A percentile compares a stretch with the other conserved stretches of the same genome.
Evolutionary conservation across 1,284 basidiomycete species (phyloP).

Genomic region (Phenoliferia sp.): DNA sequence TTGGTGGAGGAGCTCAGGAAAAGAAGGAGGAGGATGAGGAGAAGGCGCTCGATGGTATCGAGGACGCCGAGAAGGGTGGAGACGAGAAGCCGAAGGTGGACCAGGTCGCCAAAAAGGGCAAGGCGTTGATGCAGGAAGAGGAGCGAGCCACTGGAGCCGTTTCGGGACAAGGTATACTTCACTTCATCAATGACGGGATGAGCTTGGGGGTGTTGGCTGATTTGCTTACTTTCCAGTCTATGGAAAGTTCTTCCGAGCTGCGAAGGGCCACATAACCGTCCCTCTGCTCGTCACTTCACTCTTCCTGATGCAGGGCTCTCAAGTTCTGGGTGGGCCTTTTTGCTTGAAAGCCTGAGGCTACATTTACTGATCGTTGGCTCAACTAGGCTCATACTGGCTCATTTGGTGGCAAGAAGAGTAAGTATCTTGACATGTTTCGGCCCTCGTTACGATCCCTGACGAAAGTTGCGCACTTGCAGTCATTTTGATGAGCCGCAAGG

Average conservation of each 20-base stretch:
- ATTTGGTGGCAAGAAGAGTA: slow-evolving; percentile 42
- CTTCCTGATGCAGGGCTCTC: slow-evolving; percentile 59
- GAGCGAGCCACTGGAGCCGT: slow-evolving; percentile 33
- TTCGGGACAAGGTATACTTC: slow-evolving; percentile 1
- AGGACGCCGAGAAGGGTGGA: slow-evolving; percentile 45
- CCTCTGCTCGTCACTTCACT: slow-evolving; percentile 58
- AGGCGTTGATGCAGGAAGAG: slow-evolving; percentile 54
- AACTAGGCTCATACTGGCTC: slow-evolving; percentile 39
- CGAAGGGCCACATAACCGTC: slow-evolving; percentile 54
- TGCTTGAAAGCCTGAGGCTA: no score
- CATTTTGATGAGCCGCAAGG: slow-evolving; percentile 13
- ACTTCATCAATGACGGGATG: background rate
- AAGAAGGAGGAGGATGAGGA: slow-evolving; percentile 49
- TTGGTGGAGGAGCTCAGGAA: slow-evolving; percentile 54
- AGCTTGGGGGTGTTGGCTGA: background rate
- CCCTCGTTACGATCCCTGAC: background rate
- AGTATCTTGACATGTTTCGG: background rate
- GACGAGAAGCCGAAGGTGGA: slow-evolving; percentile 35
- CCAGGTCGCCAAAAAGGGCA: slow-evolving; percentile 47
- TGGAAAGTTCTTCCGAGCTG: slow-evolving; percentile 60
- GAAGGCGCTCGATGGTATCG: slow-evolving; percentile 45
- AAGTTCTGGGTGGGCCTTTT: slow-evolving; percentile 43
- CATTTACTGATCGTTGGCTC: background rate
- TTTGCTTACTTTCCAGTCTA: slow-evolving; percentile 51
- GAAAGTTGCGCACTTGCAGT: background rate